These are phyloP conservation scores for Elsinoe australis DNA, from an alignment of 2,329 filamentous ascomycete species.

Conservation along the genomic window DNA sequence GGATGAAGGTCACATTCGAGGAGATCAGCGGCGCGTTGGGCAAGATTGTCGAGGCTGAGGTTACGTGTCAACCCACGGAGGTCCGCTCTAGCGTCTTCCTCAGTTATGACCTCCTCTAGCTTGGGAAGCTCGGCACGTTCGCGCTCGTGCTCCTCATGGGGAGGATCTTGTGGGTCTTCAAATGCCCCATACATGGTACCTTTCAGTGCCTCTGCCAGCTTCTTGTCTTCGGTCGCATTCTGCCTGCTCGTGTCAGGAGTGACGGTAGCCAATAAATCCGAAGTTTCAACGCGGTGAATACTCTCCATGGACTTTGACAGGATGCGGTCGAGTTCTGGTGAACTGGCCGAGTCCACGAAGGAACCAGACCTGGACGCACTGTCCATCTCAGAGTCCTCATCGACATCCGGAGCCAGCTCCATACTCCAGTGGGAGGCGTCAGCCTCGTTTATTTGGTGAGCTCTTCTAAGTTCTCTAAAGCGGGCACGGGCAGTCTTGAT, in stretches of 20 bases:
- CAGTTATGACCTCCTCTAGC: constrained; percentile 8
- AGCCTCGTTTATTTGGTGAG: constrained; percentile 18
- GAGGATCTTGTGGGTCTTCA: constrained; percentile 32
- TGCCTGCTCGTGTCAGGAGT: constrained; percentile 15
- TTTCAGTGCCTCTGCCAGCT: constrained; percentile 48
- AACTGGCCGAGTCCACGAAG: not conserved
- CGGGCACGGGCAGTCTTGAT: constrained; percentile 30
- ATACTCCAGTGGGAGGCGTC: constrained; percentile 71
- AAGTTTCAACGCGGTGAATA: not conserved
- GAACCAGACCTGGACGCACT: constrained; percentile 26
- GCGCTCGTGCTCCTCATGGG: constrained; percentile 16
- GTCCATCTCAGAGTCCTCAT: constrained; percentile 39
- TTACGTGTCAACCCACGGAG: constrained; percentile 9
- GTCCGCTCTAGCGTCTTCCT: constrained; percentile 6
- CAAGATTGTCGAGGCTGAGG: constrained; percentile 40
- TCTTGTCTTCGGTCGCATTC: constrained; percentile 9
- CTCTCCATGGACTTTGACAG: constrained; percentile 1
- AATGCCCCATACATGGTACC: constrained; percentile 73
- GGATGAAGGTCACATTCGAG: constrained; percentile 64
- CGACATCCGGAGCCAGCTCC: constrained; percentile 62
- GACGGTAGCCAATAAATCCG: constrained; percentile 18
- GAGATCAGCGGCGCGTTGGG: constrained; percentile 33
- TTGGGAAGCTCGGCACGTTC: constrained; percentile 21
- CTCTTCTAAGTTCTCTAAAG: constrained; percentile 26
- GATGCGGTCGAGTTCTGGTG: constrained; percentile 14